Percentiles rank a stretch among this genome's conserved stretches.
Evolutionary conservation across 2,329 filamentous ascomycete species (phyloP).

Genomic region (Knoxdaviesia proteae): DNA sequence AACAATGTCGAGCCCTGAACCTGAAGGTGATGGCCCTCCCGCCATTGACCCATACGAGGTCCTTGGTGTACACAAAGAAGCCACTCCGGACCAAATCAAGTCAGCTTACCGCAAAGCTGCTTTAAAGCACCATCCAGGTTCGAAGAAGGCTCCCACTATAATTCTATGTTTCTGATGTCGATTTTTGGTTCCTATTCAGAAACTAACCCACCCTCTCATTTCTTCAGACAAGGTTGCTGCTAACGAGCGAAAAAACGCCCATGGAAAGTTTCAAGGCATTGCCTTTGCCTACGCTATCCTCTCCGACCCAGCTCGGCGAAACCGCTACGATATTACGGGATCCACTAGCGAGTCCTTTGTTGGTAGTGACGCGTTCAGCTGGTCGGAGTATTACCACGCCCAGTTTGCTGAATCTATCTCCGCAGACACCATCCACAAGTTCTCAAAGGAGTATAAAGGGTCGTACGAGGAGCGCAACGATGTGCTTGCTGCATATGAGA

Average conservation of each 20-base stretch:
- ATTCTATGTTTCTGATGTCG: too few relatives aligned
- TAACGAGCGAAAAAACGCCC: constrained; percentile 48
- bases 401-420: constrained; percentile 66
- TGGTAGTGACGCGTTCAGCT: constrained; percentile 66
- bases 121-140: constrained; percentile 70
- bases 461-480: constrained; percentile 71
- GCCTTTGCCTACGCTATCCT: constrained; percentile 90
- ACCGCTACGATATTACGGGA: constrained; percentile 76
- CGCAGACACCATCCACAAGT: constrained; percentile 50
- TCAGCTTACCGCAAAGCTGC: constrained; percentile 81
- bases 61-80: constrained; percentile 48
- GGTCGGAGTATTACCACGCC: constrained; percentile 71
- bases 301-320: constrained; percentile 59
- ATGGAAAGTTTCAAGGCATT: constrained; percentile 69
- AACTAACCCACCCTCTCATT: constrained; percentile 5
- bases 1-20: constrained; percentile 13
- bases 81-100: constrained; percentile 64
- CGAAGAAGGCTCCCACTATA: constrained; percentile 4
- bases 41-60: constrained; percentile 59
- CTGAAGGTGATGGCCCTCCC: constrained; percentile 48
- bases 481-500: constrained; percentile 54
- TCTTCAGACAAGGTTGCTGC: constrained; percentile 51
- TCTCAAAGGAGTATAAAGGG: constrained; percentile 61
- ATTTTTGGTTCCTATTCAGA: neutral
- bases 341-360: constrained; percentile 68